These are phyloP conservation scores for Russula griseocarnosa DNA, from an alignment of 768 basidiomycete genomes.

Conservation along the genomic window DNA sequence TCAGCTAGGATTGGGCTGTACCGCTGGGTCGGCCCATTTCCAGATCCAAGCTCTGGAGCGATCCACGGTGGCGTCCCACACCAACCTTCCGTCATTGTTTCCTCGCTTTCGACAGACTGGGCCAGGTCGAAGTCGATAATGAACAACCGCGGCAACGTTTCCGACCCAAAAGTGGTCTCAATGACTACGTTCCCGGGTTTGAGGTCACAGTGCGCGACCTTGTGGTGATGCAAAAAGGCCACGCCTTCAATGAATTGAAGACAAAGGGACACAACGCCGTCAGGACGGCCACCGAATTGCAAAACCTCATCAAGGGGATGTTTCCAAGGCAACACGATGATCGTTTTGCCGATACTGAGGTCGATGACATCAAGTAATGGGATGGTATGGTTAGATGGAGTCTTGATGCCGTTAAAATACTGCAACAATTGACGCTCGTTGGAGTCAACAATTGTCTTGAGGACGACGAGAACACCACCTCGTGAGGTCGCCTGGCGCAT, in stretches of 20 bases:
- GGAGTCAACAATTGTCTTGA: not conserved
- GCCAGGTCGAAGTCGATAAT: not conserved
- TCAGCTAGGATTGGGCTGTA: constrained; percentile 1
- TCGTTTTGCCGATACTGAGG: not conserved
- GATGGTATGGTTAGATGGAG: not conserved
- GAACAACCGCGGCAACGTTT: not conserved
- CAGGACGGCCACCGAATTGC: not conserved
- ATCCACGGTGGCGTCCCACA: constrained; percentile 1
- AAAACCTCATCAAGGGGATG: constrained; percentile 1
- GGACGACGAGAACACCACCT: not conserved
- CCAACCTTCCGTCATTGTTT: not conserved
- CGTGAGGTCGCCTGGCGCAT: not conserved
- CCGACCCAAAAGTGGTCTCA: not conserved
- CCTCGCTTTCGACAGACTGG: not conserved
- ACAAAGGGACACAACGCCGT: not conserved
- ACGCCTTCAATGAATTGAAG: constrained; percentile 1
- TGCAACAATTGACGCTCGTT: not conserved
- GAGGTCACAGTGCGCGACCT: constrained; percentile 1
- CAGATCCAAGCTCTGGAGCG: not conserved
- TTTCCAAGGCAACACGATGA: not conserved
- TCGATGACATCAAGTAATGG: constrained; percentile 4
- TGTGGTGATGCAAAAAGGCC: constrained; percentile 9
- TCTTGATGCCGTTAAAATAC: not conserved
- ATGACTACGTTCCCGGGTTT: not conserved
- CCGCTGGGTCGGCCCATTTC: not conserved